These are phyloP conservation scores for Exophiala lecanii-corni DNA, from an alignment of 2,329 filamentous ascomycete species.

Conservation along the genomic window DNA sequence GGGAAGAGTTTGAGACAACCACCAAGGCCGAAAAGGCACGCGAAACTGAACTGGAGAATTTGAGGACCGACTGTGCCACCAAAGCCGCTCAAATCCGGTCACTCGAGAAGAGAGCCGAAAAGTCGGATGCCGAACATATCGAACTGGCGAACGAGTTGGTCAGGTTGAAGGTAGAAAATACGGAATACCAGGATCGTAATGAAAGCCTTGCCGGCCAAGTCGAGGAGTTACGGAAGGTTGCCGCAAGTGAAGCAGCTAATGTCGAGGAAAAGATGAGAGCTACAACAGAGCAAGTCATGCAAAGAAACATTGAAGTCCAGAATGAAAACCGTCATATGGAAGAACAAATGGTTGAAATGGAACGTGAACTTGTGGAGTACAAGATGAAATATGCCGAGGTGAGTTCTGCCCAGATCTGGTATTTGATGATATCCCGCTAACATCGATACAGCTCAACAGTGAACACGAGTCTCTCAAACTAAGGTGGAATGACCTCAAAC, in stretches of 20 bases:
- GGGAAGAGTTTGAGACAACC: constrained; percentile 87
- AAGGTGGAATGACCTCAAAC: constrained; percentile 70
- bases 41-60: constrained; percentile 71
- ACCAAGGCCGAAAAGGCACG: constrained; percentile 75
- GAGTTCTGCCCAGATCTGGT: constrained; percentile 43
- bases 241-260: constrained; percentile 84
- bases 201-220: constrained; percentile 83
- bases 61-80: constrained; percentile 62
- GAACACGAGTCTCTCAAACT: constrained; percentile 67
- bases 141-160: constrained; percentile 87
- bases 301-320: constrained; percentile 86
- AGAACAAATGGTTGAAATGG: constrained; percentile 85
- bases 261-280: constrained; percentile 75
- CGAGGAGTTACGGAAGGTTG: constrained; percentile 74
- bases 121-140: constrained; percentile 85
- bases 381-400: constrained; percentile 97
- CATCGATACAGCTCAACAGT: constrained; percentile 57
- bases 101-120: constrained; percentile 82
- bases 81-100: constrained; percentile 73
- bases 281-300: constrained; percentile 89
- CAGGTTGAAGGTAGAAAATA: constrained; percentile 87
- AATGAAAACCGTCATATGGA: constrained; percentile 86
- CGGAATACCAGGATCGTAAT: constrained; percentile 82
- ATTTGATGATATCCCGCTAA: constrained; percentile 5
- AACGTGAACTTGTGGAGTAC: constrained; percentile 83